A percentile compares a stretch with the other conserved stretches of the same genome.
phyloP scores from a whole-genome alignment of 225 moss, liverwort and hornwort genomes.

The Climacium dendroides region DNA sequence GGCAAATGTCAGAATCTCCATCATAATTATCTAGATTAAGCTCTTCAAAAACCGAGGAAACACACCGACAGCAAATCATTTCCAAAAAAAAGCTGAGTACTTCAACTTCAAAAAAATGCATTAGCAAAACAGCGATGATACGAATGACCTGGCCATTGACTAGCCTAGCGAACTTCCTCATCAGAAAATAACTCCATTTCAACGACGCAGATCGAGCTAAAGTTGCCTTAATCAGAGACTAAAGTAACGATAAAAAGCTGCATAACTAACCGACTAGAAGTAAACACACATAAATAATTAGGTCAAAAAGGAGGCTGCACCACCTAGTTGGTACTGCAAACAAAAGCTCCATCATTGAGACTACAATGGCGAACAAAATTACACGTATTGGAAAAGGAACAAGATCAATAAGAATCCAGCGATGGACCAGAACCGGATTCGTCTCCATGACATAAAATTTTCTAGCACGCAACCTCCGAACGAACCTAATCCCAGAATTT shows the following conservation, averaged over 20 bases:
- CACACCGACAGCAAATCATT: background rate
- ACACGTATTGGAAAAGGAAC: background rate
- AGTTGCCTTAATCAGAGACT: background rate
- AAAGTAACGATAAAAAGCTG: background rate
- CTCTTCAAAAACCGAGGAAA: background rate
- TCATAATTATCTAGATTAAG: background rate
- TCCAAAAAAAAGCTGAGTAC: background rate
- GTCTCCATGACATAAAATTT: background rate
- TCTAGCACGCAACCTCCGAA: conserved; percentile 1
- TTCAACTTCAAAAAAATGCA: background rate
- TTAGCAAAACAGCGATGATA: background rate
- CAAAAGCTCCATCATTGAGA: background rate
- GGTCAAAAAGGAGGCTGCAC: conserved; percentile 8
- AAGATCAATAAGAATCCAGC: background rate
- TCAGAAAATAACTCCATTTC: background rate
- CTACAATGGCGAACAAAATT: background rate
- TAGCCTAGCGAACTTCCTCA: background rate
- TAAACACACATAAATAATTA: background rate
- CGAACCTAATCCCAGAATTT: background rate
- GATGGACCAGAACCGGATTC: background rate
- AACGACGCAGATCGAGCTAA: background rate
- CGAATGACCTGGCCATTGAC: background rate
- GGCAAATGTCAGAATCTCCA: background rate
- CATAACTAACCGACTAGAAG: background rate
- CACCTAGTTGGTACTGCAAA: background rate